Conservation (phyloP, 345 rosid genomes). For the Citrus unshiu region DNA sequence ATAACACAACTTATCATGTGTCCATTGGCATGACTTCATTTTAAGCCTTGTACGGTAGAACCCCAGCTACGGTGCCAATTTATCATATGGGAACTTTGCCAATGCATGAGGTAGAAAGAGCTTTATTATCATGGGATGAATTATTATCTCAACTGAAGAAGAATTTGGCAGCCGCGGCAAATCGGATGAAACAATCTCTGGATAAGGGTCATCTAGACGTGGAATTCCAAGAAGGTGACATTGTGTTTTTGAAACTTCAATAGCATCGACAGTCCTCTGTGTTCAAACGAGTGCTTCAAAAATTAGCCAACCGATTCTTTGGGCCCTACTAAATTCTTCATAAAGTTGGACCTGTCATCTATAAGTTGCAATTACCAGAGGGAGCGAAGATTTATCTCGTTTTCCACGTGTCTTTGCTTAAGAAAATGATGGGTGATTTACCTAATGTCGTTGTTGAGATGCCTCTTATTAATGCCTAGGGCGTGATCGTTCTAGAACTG, state of each 20-base stretch:
- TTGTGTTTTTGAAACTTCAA: neutral
- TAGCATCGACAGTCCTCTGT: neutral
- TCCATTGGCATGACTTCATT: neutral
- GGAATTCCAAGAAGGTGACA: neutral
- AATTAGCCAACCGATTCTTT: neutral
- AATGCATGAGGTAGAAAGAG: neutral
- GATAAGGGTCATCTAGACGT: neutral
- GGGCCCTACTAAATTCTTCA: neutral
- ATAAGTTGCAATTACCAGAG: neutral
- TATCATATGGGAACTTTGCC: neutral
- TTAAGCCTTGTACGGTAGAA: neutral
- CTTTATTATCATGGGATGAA: neutral
- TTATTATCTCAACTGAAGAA: neutral
- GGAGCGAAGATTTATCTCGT: neutral
- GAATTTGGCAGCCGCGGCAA: neutral
- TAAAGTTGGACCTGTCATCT: neutral
- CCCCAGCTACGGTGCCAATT: neutral
- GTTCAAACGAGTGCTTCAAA: neutral
- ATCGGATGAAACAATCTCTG: neutral
- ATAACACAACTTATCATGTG: too few species aligned
- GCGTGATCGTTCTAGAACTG: too few species aligned
- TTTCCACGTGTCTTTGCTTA: neutral
- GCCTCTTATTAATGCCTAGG: neutral
- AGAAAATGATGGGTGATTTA: neutral
- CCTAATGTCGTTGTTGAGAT: rapidly evolving